Base-by-base conservation (phyloP, 768 basidiomycete species). In the Panaeolus cyanescens region DNA sequence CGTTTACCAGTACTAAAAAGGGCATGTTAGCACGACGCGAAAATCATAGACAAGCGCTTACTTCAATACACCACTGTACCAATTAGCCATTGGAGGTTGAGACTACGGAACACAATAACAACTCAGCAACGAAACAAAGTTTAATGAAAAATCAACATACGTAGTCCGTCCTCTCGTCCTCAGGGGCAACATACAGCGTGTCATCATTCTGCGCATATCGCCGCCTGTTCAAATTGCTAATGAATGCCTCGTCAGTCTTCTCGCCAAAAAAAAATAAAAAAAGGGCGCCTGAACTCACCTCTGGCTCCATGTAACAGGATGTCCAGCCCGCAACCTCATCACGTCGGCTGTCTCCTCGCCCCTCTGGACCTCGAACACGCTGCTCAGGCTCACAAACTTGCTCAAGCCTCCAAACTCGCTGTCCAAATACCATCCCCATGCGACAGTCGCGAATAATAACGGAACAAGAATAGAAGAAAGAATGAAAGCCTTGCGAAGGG, bases 71-170 rank as follows among this genome's bases (percentile, higher is more conserved):
- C 96, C 96, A 42, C 83, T 84, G 72, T 94, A 98, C 88, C 93
- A 96, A 67, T 93, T 93, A 13, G 91, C 89, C 93, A 99, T 95
- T 0, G 96, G 96, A 0, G 96, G 96, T 73, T 99, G 96, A 0
- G 93, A 95, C 91, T 95, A 67, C 30, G 10, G 2, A 54, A 55
- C 40, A 65, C 56, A 39, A 56, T 63, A 65, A 55, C 61, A 60
- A 32, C 55, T 67, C 40, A 65, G 58, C 19, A 53, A 37, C 22
- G 39, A 45, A 36, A 32, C 28, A 25, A 33, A 17, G 2, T 17
- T 15, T 31, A 34, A 20, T 56, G 5, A 34, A 40, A 13, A 55
- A 57, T 59, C 40, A 1, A 74, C 83, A 62, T 64, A 91, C 91
- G 73, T 96, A 96, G 75, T 96, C 93, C 17, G 95, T 96, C 32